Base-by-base conservation (phyloP, 495 filamentous ascomycete species). In the Aspergillus heteromorphus region DNA sequence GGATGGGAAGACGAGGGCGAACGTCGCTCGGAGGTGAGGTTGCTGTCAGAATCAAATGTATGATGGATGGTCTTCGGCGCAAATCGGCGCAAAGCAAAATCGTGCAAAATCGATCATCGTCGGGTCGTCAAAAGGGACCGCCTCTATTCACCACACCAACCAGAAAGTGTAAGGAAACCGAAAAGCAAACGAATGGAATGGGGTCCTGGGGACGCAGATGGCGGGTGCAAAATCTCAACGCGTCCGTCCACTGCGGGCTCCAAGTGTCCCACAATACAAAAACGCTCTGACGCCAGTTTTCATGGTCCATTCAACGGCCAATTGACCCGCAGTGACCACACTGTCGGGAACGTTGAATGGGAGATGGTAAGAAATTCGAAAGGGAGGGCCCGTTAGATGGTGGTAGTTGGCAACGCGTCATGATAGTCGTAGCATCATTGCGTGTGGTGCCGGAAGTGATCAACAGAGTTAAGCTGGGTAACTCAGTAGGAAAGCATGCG, bases 401-500 rank as follows among this genome's bases (percentile, higher is more conserved):
- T 43, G 18, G 40, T 21, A 43, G 40, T 21, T n/a, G 14, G 43
- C n/a, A 5, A 40, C 14, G 34, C 16, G 16, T 16, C 45, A 40
- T 25, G 5, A 27, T 40, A 6, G 41, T 49, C 31, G 14, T 31
- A 55, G 40, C 40, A 29, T 47, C 17, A 45, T 20, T 53, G 29
- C 36, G 40, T 56, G 53, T 31, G 25, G 14, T 45, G 29, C 21
- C 21, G 41, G 17, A 29, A 23, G 16, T 41, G n/a, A n/a, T n/a
- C 38, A 23, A n/a, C 13, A n/a, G 27, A 43, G n/a, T 36, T 27
- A 29, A 19, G n/a, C 29, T 41, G 4, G 9, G 8, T 29, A 38
- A 6, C 40, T 64, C 70, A 90, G 65, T 87, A 88, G 5, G 87
- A 88, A 56, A 83, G 84, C 84, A 89, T 86, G 29, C 87, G 85